Conservation (phyloP, 441 rosid species). For the Pelargonium cotyledonis region DNA sequence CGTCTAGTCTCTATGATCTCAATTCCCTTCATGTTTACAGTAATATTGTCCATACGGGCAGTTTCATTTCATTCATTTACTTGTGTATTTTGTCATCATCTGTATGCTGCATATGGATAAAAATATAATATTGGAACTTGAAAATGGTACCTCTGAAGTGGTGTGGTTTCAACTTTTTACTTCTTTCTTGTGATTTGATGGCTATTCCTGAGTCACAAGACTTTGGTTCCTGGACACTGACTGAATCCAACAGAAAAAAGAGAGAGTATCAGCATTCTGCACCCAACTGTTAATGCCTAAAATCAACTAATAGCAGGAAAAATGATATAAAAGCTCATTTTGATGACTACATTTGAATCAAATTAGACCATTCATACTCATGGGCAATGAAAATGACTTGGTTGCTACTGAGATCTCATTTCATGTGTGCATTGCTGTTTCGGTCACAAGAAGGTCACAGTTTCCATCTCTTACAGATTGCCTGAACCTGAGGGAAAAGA, state of each 20-base stretch:
- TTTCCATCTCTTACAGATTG: too few relatives aligned
- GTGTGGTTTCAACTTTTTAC: too few relatives aligned
- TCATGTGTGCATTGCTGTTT: too few relatives aligned
- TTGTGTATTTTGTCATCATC: background rate
- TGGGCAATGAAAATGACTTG: too few relatives aligned
- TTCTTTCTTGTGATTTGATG: slow-evolving; percentile 18
- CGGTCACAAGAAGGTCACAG: too few relatives aligned
- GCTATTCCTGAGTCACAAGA: slow-evolving; percentile 10
- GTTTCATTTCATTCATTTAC: background rate
- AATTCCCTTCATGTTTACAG: background rate
- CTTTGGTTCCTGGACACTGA: background rate
- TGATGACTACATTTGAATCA: background rate
- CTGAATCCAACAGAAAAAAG: too few relatives aligned
- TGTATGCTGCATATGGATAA: background rate
- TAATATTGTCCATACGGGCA: background rate
- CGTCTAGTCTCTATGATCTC: slow-evolving; percentile 11
- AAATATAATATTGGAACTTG: background rate
- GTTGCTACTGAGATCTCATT: too few relatives aligned
- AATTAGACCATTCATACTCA: too few relatives aligned
- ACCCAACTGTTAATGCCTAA: background rate
- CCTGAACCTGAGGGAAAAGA: too few relatives aligned
- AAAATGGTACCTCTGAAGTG: background rate
- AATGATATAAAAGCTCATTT: background rate
- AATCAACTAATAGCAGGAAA: background rate
- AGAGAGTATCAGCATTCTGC: background rate